Conservation (phyloP, 768 basidiomycete species). For the Trametes meyenii region DNA sequence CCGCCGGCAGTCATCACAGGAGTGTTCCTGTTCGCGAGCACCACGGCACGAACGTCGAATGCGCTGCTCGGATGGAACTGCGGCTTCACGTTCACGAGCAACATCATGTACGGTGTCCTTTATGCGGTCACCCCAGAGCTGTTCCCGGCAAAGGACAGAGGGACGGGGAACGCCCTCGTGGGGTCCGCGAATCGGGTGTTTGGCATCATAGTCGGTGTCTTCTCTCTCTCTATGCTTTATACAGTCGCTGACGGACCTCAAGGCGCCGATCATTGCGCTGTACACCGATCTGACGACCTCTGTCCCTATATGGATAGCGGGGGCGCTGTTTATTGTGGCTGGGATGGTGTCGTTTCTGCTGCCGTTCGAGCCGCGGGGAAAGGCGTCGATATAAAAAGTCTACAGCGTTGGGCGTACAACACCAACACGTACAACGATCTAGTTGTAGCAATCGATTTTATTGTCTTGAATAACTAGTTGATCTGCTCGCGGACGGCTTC, state of each 20-base stretch:
- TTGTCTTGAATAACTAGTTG: too few species aligned
- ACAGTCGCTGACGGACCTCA: neutral
- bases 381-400: slow-evolving; percentile 51
- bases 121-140: slow-evolving; percentile 50
- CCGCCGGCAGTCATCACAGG: slow-evolving; percentile 48
- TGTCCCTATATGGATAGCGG: slow-evolving; percentile 56
- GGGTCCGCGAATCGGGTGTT: slow-evolving; percentile 57
- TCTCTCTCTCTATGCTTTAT: too few species aligned
- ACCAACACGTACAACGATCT: too few species aligned
- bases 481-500: too few species aligned
- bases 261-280: slow-evolving; percentile 53
- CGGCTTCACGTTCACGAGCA: slow-evolving; percentile 56
- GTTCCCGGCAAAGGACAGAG: slow-evolving; percentile 57
- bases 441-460: too few species aligned
- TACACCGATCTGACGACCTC: slow-evolving; percentile 49
- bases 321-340: slow-evolving; percentile 50
- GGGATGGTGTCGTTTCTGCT: slow-evolving; percentile 51
- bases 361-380: slow-evolving; percentile 59
- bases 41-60: slow-evolving; percentile 55
- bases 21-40: slow-evolving; percentile 58
- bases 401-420: too few species aligned
- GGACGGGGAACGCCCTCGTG: slow-evolving; percentile 59
- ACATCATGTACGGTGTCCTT: slow-evolving; percentile 56
- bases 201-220: slow-evolving; percentile 53
- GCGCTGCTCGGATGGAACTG: slow-evolving; percentile 62